Base-by-base conservation (phyloP, 2,329 filamentous ascomycete species). In the Venturia asperata region DNA sequence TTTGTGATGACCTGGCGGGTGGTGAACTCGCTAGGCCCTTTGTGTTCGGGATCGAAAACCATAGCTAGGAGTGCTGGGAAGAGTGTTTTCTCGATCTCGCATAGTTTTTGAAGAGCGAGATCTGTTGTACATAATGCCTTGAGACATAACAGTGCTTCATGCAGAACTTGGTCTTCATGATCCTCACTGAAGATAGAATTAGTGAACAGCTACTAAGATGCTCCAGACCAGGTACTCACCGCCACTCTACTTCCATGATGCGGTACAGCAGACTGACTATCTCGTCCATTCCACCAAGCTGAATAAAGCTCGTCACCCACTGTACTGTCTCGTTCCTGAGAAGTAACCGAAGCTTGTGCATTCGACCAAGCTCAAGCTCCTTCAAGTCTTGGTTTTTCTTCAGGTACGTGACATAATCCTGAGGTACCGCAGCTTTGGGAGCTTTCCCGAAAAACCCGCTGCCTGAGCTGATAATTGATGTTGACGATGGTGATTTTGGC, bases 1-100 rank as follows among this genome's bases (percentile, higher is more conserved):
- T 90, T 94, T 45, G 92, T 90, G 72, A 97, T 89, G 70, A 97
- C 91, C 70, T 88, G 89, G 65, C 94, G 87, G 15, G 94, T 97
- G 5, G 90, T 94, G 75, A 96, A 99, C 76, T 99, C 94, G 78
- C 91, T 95, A 0, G 94, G 94, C 0, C 94, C 94, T 75, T 97
- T 97, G 80, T 92, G 95, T 74, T 97, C 93, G n/a, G 95, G 91
- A 71, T 97, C 92, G 71, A 97, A 97, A 49, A 97, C 82, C 88
- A 97, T 92, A 66, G 85, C 85, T 60, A 97, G 78, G 60, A 99
- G 80, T 34, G 90, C 90, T 1, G 93, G 91, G 72, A 97, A 97
- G 10, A 99, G 82, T 0, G 88, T 87, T 6, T 82, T 80, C 69
- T 95, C 91, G 66, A 96, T 90, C 11, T 86, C 85, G 69, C 90